Base-by-base conservation (phyloP, 345 rosid species). In the Mallotus nudiflorus region DNA sequence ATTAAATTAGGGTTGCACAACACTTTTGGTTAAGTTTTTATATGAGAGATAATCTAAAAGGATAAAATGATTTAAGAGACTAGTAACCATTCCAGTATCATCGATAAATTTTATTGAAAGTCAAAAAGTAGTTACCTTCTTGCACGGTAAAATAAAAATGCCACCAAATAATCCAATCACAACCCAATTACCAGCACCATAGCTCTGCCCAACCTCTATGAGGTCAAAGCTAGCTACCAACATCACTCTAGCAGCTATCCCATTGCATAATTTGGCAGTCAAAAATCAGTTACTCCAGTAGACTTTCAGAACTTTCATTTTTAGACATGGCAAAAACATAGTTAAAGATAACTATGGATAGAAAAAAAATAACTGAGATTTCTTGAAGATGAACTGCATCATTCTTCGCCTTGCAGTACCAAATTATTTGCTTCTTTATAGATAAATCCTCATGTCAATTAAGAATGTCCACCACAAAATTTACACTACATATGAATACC, bases 241-340 rank as follows among this genome's bases (percentile, higher is more conserved):
- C 99, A 96, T 96, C 70, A 96, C 99, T 76, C 97, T 98, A 76
- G 97, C 93, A 14, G 99, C 99, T 98, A 92, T 92, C 76, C 99
- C 99, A 81, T 89, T 89, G 90, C 99, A 96, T 73, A 96, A 74
- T 35, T 98, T 97, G 77, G 93, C 98, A 55, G n/a, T 92, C 91
- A 77, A 96, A 96, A 85, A 92, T 92, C 92, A 6, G 99, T 97
- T 62, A 96, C 89, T 3, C 96, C 99, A 72, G 85, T 29, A 70
- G 61, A 73, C 75, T 82, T 62, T 72, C 80, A 0, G 82, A 73
- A 75, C 35, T 68, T 60, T 73, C 91, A 75, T 62, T 67, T 66
- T 84, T 82, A 74, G 82, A 61, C 66, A 78, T 73, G 31, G 82
- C 86, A 2, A 52, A 56, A 52, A 77, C 48, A 74, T 78, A 85